Evolutionary conservation across 2,329 filamentous ascomycete species (phyloP), one percentile per base, ranked within the genome.

Genomic region (Exophiala spinifera): DNA sequence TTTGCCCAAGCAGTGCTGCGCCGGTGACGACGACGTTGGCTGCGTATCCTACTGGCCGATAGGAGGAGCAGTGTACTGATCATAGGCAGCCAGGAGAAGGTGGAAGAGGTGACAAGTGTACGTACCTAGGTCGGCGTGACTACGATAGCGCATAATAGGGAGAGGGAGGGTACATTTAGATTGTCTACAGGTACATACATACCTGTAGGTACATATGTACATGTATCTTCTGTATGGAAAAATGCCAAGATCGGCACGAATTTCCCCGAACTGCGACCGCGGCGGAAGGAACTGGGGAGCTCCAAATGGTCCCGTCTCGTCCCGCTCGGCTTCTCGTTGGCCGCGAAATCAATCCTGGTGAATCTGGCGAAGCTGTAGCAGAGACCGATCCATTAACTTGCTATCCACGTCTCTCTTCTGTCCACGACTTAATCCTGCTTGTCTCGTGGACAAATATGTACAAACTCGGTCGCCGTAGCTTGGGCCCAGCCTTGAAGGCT

Each of bases 381-480:
- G 36, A 31, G 36, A 14, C 36, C 14, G 13, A 19, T 15, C n/a
- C 11, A 44, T 25, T 25, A 44, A 28, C 23, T 44, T 13, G 31
- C 45, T 23, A 44, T 28, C 33, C 40, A 46, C 43, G 17, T 31
- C 37, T 42, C 21, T 33, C 36, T 28, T 42, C 51, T 33, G 51
- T 59, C 44, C 54, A 42, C 54, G 44, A 45, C 43, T 46, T 20
- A 46, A 42, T 40, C 36, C 44, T 17, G 19, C 36, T 46, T 40
- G 34, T 33, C 46, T 54, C 51, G 50, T 58, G 53, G 55, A 46
- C 52, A 61, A 47, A 4, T 19, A 64, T 64, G 62, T 63, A 62
- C 48, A 63, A 52, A 57, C 44, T 63, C 53, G 62, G 61, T 46
- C 57, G 61, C 49, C 59, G 61, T 43, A 61, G 58, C 57, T 61